These are phyloP conservation scores for Plantago ovata DNA, from an alignment of 257 asterid species.

Conservation along the genomic window DNA sequence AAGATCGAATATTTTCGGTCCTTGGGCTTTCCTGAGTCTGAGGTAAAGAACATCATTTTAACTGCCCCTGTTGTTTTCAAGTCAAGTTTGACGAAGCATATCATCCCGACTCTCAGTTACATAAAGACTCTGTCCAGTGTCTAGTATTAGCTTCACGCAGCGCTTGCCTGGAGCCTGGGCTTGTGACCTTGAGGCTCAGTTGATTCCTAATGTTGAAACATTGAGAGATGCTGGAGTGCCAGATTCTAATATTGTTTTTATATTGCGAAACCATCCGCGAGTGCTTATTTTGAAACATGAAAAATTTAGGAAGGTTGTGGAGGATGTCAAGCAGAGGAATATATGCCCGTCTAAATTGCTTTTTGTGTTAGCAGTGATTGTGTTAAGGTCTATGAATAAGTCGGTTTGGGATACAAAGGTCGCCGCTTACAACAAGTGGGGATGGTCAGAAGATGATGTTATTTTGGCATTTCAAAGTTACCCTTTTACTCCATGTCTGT, in stretches of 20 bases:
- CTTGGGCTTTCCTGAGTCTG: constrained; percentile 20
- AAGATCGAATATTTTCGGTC: constrained; percentile 29
- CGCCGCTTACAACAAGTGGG: constrained; percentile 24
- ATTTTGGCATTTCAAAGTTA: constrained; percentile 16
- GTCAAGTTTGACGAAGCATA: constrained; percentile 13
- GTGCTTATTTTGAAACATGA: neutral
- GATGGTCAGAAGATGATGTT: constrained; percentile 22
- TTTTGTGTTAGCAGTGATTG: constrained; percentile 16
- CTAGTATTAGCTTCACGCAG: constrained; percentile 1
- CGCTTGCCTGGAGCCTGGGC: neutral
- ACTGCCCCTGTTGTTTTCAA: constrained; percentile 2
- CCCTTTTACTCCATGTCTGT: constrained; percentile 20
- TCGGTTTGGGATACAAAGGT: constrained; percentile 21
- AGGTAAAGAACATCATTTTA: constrained; percentile 5
- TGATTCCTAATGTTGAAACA: constrained; percentile 6
- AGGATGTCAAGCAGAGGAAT: constrained; percentile 20
- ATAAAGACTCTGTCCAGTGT: constrained; percentile 13
- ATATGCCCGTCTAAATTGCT: neutral
- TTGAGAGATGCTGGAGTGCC: constrained; percentile 7
- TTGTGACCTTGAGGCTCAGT: neutral
- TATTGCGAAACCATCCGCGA: constrained; percentile 16
- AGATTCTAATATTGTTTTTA: neutral
- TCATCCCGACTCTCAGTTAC: constrained; percentile 22
- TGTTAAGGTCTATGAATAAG: constrained; percentile 12
- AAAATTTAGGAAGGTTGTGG: constrained; percentile 8